Base-by-base conservation (phyloP, 2,329 filamentous ascomycete genomes). In the Ceratocystis variospora region DNA sequence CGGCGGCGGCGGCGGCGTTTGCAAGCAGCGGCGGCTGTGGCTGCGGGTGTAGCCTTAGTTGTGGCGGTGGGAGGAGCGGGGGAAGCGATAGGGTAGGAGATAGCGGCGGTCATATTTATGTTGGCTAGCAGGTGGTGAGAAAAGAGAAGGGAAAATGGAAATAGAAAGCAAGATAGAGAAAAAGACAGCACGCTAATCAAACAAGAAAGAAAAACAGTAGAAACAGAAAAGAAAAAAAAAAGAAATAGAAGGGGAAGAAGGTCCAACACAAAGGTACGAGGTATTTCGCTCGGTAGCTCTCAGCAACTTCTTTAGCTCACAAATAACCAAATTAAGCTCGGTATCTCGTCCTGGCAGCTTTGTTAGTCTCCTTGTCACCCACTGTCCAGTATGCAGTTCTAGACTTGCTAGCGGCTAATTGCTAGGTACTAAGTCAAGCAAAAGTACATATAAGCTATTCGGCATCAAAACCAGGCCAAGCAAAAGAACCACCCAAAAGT, bases 1-100 rank as follows among this genome's bases (percentile, higher is more conserved):
- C 92, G 89, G 79, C 91, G 87, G 74, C 92, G 28, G 80, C 96
- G 84, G 73, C 81, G 79, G 64, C 80, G 77, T 64, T 50, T 50
- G 48, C 48, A 50, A n/a, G 79, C 79, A 67, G 79, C 78, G 53
- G 77, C 74, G 72, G 76, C 76, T 72, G 75, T 77, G 72, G 77
- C 77, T 70, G 77, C 76, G 66, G 76, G 73, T 69, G n/a, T 48
- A 22, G 48, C 19, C 4, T 8, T 19, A 12, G 79, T 79, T 67
- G 79, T 77, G 57, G 77, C 75, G 72, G 76, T 76, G 72, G 75
- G 77, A 72, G 77, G 77, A 70, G 77, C 76, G 66, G 76, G 73
- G 69, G 37, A 41, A 4, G 37, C 3, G 12, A 78, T 73, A 69
- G 79, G 75, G 70, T 79, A 79, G 67, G 80, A 82, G 81, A 83